A percentile compares a stretch with the other conserved stretches of the same genome.
Conservation (phyloP, 805 yeast genomes). For the Suhomyces faveliae region DNA sequence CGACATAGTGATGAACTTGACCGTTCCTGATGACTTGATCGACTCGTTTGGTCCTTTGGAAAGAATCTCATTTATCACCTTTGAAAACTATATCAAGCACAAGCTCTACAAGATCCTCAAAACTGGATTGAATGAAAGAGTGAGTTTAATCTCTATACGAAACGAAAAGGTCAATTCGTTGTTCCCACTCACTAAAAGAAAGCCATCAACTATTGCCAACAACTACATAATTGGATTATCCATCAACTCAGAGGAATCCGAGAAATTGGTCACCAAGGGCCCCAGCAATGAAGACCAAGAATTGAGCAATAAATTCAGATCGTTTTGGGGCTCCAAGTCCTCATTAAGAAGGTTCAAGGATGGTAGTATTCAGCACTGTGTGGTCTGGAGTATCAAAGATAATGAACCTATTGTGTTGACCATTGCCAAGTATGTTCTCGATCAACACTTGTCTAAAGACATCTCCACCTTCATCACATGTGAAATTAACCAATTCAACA, state of each 20-base stretch:
- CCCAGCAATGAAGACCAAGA: constrained; percentile 63
- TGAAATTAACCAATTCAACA: constrained; percentile 46
- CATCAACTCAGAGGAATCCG: constrained; percentile 70
- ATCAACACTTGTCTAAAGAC: constrained; percentile 57
- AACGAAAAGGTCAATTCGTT: constrained; percentile 19
- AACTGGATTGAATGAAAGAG: constrained; percentile 56
- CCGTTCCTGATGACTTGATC: constrained; percentile 42
- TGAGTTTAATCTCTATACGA: constrained; percentile 35
- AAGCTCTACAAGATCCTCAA: constrained; percentile 58
- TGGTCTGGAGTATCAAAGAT: constrained; percentile 68
- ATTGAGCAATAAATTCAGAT: constrained; percentile 58
- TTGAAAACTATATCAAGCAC: constrained; percentile 62
- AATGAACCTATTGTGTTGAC: constrained; percentile 62
- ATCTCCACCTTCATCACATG: constrained; percentile 35
- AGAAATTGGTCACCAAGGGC: constrained; percentile 82
- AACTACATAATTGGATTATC: constrained; percentile 58
- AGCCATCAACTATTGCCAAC: constrained; percentile 38
- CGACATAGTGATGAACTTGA: constrained; percentile 61
- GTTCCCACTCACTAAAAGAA: constrained; percentile 53
- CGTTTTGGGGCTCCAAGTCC: constrained; percentile 87
- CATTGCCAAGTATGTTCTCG: constrained; percentile 62
- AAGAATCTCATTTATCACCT: constrained; percentile 66
- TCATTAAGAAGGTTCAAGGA: constrained; percentile 90
- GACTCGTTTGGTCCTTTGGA: constrained; percentile 64
- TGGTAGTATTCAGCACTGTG: constrained; percentile 86